phyloP scores from a whole-genome alignment of 768 basidiomycete genomes.

The Podaxis sp. region DNA sequence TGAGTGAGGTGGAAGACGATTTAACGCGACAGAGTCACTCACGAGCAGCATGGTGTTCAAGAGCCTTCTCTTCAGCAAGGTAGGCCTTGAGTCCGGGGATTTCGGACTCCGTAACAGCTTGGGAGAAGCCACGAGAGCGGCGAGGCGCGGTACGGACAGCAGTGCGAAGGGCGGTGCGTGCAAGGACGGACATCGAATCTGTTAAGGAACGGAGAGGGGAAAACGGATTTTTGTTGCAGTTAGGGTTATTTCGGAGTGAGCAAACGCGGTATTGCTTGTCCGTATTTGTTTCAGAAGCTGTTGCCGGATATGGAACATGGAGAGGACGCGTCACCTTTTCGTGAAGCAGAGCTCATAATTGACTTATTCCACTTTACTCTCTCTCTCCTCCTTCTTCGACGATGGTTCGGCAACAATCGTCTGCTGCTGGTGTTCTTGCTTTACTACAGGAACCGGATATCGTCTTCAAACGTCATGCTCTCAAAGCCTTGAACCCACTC shows the following conservation, averaged over 20 bases:
- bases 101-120: slow-evolving; percentile 34
- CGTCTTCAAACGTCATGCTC: slow-evolving; percentile 88
- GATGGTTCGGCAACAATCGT: slow-evolving; percentile 79
- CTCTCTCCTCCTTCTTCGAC: slow-evolving; percentile 23
- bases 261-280: slow-evolving; percentile 8
- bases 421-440: slow-evolving; percentile 87
- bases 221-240: slow-evolving; percentile 8
- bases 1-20: slow-evolving; percentile 2
- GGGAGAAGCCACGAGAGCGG: slow-evolving; percentile 32
- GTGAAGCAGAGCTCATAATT: slow-evolving; percentile 19
- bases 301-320: slow-evolving; percentile 21
- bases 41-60: slow-evolving; percentile 69
- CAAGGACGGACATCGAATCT: slow-evolving; percentile 43
- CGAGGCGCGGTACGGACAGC: slow-evolving; percentile 43
- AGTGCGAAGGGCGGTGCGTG: slow-evolving; percentile 47
- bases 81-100: slow-evolving; percentile 37
- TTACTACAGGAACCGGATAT: slow-evolving; percentile 87
- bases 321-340: slow-evolving; percentile 45
- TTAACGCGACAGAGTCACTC: slow-evolving; percentile 13
- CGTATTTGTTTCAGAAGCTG: neutral
- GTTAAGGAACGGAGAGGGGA: slow-evolving; percentile 16
- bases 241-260: slow-evolving; percentile 36
- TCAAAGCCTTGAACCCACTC: slow-evolving; percentile 75
- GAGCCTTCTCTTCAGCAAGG: slow-evolving; percentile 50
- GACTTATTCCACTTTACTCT: slow-evolving; percentile 10